Percentiles rank a stretch among this genome's conserved stretches.
Evolutionary conservation across 805 yeast genomes (phyloP).

Genomic region (Candida endomychidarum): DNA sequence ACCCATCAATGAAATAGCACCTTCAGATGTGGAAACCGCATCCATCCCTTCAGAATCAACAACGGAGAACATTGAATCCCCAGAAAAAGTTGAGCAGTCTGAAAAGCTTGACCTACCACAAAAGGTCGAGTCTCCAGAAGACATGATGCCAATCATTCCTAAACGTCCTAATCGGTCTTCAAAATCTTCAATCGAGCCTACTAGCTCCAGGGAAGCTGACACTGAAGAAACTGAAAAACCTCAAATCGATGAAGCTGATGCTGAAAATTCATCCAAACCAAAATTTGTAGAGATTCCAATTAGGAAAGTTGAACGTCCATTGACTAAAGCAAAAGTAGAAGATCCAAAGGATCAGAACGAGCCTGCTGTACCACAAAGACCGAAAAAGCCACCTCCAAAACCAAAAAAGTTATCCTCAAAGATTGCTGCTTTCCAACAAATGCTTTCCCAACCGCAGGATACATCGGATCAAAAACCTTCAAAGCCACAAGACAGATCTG

Average conservation of each 20-base stretch:
- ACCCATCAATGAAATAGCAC: too few species aligned
- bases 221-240: conserved; percentile 5
- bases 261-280: too few species aligned
- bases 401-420: conserved; percentile 78
- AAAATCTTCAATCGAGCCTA: conserved; percentile 8
- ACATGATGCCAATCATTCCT: conserved; percentile 13
- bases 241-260: conserved; percentile 1
- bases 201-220: conserved; percentile 12
- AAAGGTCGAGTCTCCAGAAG: not conserved
- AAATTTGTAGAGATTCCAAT: too few species aligned
- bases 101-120: too few species aligned
- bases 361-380: conserved; percentile 7
- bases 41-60: too few species aligned
- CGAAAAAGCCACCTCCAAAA: conserved; percentile 55
- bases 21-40: too few species aligned
- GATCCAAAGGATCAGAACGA: not conserved
- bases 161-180: conserved; percentile 9
- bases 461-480: not conserved
- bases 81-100: too few species aligned
- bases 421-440: conserved; percentile 79
- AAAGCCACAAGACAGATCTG: conserved; percentile 1
- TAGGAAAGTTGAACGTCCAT: too few species aligned
- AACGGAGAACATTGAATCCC: too few species aligned
- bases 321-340: not conserved
- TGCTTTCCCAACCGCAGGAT: conserved; percentile 45